A percentile compares a stretch with the other conserved stretches of the same genome.
phyloP scores from a whole-genome alignment of 352 stramenopile genomes.

The Phytopythium mirpurense region DNA sequence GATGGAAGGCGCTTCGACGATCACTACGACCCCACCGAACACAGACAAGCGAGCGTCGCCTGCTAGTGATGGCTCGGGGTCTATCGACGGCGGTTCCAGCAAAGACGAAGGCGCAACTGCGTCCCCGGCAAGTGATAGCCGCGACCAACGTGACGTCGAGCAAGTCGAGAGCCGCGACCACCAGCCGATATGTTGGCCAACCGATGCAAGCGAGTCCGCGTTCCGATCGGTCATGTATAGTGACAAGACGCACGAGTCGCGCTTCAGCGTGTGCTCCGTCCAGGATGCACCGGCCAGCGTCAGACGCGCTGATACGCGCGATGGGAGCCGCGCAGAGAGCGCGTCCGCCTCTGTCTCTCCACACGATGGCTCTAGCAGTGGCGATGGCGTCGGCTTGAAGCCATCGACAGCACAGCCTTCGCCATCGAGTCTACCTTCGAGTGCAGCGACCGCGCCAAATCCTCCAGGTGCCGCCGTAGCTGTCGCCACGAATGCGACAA shows the following conservation, averaged over 20 bases:
- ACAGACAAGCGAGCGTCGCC: background rate
- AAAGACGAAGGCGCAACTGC: background rate
- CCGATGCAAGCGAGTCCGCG: background rate
- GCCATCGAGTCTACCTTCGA: no score
- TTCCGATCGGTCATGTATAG: background rate
- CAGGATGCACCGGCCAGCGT: background rate
- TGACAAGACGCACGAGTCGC: background rate
- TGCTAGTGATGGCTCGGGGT: background rate
- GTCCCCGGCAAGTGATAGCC: background rate
- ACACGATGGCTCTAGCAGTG: background rate
- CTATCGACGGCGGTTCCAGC: background rate
- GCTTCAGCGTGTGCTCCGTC: background rate
- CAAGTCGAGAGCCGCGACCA: background rate
- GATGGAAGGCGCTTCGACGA: slow-evolving; percentile 6
- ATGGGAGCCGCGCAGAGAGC: background rate
- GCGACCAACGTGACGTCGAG: no score
- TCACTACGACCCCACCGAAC: background rate
- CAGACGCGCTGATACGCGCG: background rate
- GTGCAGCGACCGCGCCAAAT: background rate
- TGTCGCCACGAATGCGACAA: background rate
- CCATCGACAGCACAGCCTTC: background rate
- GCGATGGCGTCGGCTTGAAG: background rate
- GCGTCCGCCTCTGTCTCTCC: no score
- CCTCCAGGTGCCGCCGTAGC: background rate
- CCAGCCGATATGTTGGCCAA: background rate